Conservation (phyloP, 352 stramenopile species). For the Phytophthora macrochlamydospora region DNA sequence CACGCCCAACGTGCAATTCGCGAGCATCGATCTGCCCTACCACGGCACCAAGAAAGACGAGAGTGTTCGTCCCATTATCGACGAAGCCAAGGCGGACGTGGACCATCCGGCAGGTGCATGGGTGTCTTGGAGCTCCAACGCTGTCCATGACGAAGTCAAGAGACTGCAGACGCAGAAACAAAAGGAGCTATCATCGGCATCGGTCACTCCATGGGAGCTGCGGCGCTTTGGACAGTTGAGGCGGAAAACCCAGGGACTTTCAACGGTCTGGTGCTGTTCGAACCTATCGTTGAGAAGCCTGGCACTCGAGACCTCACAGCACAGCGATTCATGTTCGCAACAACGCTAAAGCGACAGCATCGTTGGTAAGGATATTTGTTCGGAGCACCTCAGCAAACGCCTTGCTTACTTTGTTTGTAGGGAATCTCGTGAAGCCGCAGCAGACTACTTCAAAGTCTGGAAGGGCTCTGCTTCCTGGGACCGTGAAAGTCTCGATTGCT, state of each 20-base stretch:
- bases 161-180: conserved; percentile 9
- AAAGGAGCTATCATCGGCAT: conserved; percentile 33
- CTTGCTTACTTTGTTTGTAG: conserved; percentile 9
- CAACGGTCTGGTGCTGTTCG: conserved; percentile 49
- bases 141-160: conserved; percentile 19
- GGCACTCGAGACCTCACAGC: conserved; percentile 14
- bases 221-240: conserved; percentile 44
- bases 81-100: conserved; percentile 10
- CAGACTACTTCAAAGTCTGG: conserved; percentile 30
- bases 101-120: conserved; percentile 32
- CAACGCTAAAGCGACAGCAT: conserved; percentile 36
- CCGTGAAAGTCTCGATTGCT: conserved; percentile 34
- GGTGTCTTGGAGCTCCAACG: conserved; percentile 16
- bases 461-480: conserved; percentile 53
- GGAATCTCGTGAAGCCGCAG: conserved; percentile 24
- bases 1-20: conserved; percentile 19
- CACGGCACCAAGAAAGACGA: conserved; percentile 34
- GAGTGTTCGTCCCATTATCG: too few species aligned
- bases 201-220: conserved; percentile 53
- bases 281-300: conserved; percentile 42
- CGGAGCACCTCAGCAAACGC: background rate
- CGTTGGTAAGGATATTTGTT: conserved; percentile 30
- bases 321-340: conserved; percentile 37
- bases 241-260: conserved; percentile 48
- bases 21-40: conserved; percentile 34